Evolutionary conservation across 2,329 filamentous ascomycete genomes (phyloP).

Genomic region (Arthrobotrys iridis): DNA sequence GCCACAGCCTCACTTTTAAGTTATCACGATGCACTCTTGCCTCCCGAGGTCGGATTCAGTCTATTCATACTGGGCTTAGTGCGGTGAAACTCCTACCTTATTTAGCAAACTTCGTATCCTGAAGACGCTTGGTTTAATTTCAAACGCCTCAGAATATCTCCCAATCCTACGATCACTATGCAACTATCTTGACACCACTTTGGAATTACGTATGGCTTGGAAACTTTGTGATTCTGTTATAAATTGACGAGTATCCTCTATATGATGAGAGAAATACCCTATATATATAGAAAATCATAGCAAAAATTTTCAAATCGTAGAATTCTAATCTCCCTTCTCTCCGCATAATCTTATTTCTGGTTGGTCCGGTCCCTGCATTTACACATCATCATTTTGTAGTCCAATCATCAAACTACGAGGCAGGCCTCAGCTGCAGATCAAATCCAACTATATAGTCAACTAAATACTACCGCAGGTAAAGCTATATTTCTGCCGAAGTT

Average conservation of each 20-base stretch:
- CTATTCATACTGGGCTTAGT: background rate
- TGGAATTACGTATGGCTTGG: too few relatives aligned
- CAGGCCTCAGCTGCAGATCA: too few relatives aligned
- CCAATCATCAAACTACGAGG: too few relatives aligned
- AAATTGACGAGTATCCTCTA: too few relatives aligned
- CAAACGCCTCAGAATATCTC: slow-evolving; percentile 5
- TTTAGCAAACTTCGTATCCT: background rate
- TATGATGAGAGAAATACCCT: too few relatives aligned
- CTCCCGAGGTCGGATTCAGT: background rate
- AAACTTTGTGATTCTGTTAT: too few relatives aligned
- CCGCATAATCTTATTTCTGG: background rate
- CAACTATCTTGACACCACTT: background rate
- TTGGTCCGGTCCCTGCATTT: background rate
- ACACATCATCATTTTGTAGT: too few relatives aligned
- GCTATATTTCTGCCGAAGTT: too few relatives aligned
- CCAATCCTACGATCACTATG: background rate
- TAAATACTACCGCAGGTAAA: background rate
- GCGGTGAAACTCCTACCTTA: slow-evolving; percentile 1
- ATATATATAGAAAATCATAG: too few relatives aligned
- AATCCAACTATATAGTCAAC: too few relatives aligned
- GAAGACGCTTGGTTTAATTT: slow-evolving; percentile 5
- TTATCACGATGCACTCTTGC: slow-evolving; percentile 5
- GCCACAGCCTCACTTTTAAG: background rate
- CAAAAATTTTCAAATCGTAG: background rate
- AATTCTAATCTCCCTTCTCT: background rate